A percentile compares a stretch with the other conserved stretches of the same genome.
Conservation (phyloP, 2,329 filamentous ascomycete species). For the Shiraia sp. region DNA sequence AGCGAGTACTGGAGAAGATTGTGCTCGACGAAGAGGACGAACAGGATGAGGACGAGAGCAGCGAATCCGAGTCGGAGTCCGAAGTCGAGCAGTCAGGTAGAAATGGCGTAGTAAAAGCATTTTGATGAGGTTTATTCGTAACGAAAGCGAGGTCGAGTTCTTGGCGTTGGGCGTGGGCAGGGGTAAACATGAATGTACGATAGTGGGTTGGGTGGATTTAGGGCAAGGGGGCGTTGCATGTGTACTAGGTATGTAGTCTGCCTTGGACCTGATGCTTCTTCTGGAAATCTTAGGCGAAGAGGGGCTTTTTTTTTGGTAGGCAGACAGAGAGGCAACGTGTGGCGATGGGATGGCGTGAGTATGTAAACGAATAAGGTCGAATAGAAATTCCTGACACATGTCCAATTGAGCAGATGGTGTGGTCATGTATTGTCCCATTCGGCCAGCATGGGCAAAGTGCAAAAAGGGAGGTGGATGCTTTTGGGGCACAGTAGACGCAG, state of each 20-base stretch:
- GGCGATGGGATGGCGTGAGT: no score
- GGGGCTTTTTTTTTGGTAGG: no score
- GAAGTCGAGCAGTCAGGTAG: slow-evolving; percentile 22
- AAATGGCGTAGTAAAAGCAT: slow-evolving; percentile 18
- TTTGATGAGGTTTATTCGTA: slow-evolving; percentile 15
- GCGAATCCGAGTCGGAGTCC: slow-evolving; percentile 38
- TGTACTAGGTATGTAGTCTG: slow-evolving; percentile 7
- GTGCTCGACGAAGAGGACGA: slow-evolving; percentile 73
- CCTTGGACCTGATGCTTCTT: slow-evolving; percentile 6
- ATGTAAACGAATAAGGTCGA: no score
- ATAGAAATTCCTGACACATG: no score
- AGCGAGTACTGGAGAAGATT: slow-evolving; percentile 80
- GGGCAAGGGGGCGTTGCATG: slow-evolving; percentile 11
- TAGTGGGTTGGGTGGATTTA: slow-evolving; percentile 3
- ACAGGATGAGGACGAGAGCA: slow-evolving; percentile 40
- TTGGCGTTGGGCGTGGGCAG: slow-evolving; percentile 17
- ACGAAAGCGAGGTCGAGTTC: slow-evolving; percentile 8
- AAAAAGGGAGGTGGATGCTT: no score
- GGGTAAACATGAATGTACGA: slow-evolving; percentile 24
- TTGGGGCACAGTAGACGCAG: no score
- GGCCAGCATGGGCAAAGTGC: no score
- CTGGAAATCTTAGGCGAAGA: slow-evolving; percentile 14
- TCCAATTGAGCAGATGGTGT: no score
- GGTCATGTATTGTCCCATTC: no score
- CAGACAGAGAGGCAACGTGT: no score